A percentile compares a stretch with the other conserved stretches of the same genome.
Conservation (phyloP, 805 yeast genomes). For the Metschnikowia similis region DNA sequence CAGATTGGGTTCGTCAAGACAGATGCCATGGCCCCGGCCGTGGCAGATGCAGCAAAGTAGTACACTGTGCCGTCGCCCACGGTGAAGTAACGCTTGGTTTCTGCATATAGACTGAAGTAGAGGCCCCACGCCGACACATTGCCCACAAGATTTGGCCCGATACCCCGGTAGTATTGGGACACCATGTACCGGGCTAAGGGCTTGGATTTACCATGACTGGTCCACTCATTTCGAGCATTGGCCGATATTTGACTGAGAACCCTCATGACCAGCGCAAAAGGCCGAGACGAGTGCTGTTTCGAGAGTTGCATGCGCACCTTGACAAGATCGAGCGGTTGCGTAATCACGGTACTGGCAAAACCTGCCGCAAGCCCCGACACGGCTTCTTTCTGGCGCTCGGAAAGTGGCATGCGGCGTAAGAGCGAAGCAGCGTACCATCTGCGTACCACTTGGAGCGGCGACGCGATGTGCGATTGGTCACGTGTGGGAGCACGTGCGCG, state of each 20-base stretch:
- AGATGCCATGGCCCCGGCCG: constrained; percentile 75
- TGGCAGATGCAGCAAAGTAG: constrained; percentile 33
- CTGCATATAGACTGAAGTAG: constrained; percentile 75
- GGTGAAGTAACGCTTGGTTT: constrained; percentile 38
- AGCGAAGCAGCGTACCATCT: too few relatives aligned
- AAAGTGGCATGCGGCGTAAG: neutral
- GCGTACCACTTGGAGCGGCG: neutral
- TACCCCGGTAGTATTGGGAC: constrained; percentile 59
- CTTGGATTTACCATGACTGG: neutral
- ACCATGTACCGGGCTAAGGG: constrained; percentile 5
- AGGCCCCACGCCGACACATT: constrained; percentile 86
- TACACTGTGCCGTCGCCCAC: constrained; percentile 19
- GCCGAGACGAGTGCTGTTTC: constrained; percentile 8
- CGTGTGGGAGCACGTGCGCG: neutral
- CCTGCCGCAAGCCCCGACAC: constrained; percentile 81
- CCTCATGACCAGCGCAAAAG: constrained; percentile 18
- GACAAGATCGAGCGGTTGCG: constrained; percentile 87
- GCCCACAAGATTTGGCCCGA: constrained; percentile 76
- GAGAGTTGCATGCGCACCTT: constrained; percentile 78
- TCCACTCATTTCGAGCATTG: constrained; percentile 17
- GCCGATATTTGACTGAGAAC: constrained; percentile 20
- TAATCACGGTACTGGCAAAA: constrained; percentile 65
- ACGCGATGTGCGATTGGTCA: neutral
- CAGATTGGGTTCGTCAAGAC: constrained; percentile 87
- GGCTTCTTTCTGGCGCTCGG: constrained; percentile 45